Percentiles rank a stretch among this genome's conserved stretches.
These are phyloP conservation scores for Cadophora gregata DNA, from an alignment of 2,329 filamentous ascomycete genomes.

Conservation along the genomic window DNA sequence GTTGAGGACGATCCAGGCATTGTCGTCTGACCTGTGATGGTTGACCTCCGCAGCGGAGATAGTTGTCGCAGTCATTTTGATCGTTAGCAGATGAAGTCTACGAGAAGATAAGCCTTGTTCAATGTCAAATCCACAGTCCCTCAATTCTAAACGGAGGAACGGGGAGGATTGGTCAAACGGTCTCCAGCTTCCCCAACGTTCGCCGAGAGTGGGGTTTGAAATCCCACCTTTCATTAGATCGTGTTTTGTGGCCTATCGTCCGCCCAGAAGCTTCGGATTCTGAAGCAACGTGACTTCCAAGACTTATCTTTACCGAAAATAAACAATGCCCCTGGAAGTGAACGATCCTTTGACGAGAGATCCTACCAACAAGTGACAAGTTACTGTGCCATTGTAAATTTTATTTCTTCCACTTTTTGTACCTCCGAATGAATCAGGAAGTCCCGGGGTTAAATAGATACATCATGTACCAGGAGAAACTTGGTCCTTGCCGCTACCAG, in stretches of 20 bases:
- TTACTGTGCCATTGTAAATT: not conserved
- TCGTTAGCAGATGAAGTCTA: not conserved
- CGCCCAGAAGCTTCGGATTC: not conserved
- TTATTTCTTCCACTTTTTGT: not conserved
- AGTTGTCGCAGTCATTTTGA: conserved; percentile 2
- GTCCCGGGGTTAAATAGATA: no score
- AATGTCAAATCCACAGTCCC: not conserved
- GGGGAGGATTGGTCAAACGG: not conserved
- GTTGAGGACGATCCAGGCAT: conserved; percentile 73
- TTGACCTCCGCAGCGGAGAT: conserved; percentile 17
- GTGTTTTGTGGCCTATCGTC: not conserved
- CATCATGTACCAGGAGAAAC: no score
- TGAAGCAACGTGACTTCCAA: not conserved
- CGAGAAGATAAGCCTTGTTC: not conserved
- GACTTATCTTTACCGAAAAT: not conserved
- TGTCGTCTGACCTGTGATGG: conserved; percentile 33
- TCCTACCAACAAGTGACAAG: not conserved
- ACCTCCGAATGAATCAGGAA: not conserved
- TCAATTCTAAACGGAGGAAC: not conserved
- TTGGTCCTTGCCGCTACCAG: not conserved
- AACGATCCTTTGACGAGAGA: not conserved
- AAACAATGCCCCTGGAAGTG: not conserved
- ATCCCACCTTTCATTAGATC: not conserved
- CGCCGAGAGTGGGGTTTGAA: conserved; percentile 2
- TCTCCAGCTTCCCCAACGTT: not conserved